Percentiles rank a stretch among this genome's conserved stretches.
Conservation (phyloP, 2,329 filamentous ascomycete species). For the Colletotrichum sp. region DNA sequence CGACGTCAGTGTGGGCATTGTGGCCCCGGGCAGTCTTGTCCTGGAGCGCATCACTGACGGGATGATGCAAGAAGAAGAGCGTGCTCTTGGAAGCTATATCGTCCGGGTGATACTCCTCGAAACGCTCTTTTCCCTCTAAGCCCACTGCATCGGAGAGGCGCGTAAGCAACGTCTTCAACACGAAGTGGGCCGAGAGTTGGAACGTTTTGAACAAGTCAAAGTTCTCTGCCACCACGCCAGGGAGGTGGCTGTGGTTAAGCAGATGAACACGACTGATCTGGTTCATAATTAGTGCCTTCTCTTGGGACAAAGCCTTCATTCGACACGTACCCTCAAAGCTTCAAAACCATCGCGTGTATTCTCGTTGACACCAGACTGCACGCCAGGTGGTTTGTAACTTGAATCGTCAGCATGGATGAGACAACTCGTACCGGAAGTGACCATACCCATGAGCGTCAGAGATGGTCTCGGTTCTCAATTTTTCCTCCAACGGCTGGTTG, state of each 20-base stretch:
- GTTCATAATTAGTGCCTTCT: rapidly evolving
- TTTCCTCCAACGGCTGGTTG: not conserved
- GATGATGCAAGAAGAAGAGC: not conserved
- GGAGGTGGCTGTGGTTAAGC: not conserved
- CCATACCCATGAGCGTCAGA: not conserved
- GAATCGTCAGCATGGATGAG: rapidly evolving
- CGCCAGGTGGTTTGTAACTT: not conserved
- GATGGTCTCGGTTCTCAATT: not conserved
- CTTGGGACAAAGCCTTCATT: rapidly evolving
- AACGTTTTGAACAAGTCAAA: not conserved
- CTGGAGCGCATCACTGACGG: not conserved
- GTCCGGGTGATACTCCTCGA: not conserved
- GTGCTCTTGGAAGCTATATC: not conserved
- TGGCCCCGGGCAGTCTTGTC: not conserved
- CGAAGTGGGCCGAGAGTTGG: not conserved
- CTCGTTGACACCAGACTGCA: not conserved
- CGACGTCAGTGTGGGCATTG: not conserved
- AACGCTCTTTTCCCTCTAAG: not conserved
- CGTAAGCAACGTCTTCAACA: not conserved
- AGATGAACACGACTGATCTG: not conserved
- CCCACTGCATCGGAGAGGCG: not conserved
- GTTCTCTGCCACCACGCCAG: not conserved
- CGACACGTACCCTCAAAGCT: not conserved
- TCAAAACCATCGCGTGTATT: not conserved
- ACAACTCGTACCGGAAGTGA: rapidly evolving